phyloP scores from a whole-genome alignment of 345 rosid genomes.

The Gossypium mustelinum region DNA sequence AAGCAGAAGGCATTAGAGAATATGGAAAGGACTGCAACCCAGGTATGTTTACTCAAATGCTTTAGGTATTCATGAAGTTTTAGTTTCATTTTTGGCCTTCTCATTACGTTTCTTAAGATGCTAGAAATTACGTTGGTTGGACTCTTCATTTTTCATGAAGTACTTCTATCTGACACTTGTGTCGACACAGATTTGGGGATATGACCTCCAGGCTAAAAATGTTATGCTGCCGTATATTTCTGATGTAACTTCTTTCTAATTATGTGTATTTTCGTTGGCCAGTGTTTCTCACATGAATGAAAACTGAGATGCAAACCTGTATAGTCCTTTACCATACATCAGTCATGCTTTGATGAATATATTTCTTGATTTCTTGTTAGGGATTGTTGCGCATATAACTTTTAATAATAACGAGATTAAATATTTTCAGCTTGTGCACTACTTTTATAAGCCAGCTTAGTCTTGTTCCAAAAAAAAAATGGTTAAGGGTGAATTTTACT shows the following conservation, averaged over 20 bases:
- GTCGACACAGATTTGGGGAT: too few relatives aligned
- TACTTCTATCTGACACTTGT: too few relatives aligned
- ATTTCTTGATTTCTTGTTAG: neutral
- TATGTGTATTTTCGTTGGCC: neutral
- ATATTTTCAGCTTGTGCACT: neutral
- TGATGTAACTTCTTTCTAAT: neutral
- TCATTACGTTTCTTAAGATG: neutral
- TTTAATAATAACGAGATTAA: neutral
- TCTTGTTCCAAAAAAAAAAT: constrained; percentile 8
- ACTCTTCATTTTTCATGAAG: too few relatives aligned
- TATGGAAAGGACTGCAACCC: constrained; percentile 59
- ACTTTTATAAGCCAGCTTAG: neutral
- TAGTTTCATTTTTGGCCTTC: neutral
- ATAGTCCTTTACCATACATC: neutral
- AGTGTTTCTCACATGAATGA: neutral
- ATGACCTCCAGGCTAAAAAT: neutral
- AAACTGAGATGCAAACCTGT: neutral
- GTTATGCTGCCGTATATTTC: neutral
- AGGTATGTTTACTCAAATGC: constrained; percentile 44
- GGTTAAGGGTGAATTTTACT: neutral
- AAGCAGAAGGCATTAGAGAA: constrained; percentile 67
- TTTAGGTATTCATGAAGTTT: neutral
- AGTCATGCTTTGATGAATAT: neutral
- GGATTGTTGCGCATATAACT: neutral
- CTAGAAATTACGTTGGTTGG: too few relatives aligned